phyloP scores from a whole-genome alignment of 2,329 filamentous ascomycete species.

The Aspergillus jensenii region DNA sequence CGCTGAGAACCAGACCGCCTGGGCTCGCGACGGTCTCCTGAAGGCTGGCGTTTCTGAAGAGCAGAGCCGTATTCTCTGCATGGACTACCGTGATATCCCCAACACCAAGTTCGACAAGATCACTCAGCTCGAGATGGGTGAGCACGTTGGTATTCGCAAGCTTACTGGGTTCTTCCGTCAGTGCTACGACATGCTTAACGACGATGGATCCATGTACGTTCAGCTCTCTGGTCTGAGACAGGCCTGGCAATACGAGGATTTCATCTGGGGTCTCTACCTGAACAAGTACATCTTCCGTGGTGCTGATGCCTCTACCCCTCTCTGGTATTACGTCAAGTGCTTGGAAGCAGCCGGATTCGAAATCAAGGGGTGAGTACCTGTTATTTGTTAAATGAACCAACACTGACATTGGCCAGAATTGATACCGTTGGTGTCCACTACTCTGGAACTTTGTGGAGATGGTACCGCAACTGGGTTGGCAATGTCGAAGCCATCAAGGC shows the following conservation, averaged over 20 bases:
- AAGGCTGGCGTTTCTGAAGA: conserved; percentile 78
- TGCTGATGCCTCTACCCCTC: conserved; percentile 89
- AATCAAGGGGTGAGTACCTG: conserved; percentile 64
- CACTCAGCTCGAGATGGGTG: conserved; percentile 96
- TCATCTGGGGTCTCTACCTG: conserved; percentile 98
- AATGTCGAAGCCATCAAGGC: conserved; percentile 89
- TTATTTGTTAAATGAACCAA: not conserved
- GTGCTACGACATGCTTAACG: conserved; percentile 92
- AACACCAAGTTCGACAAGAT: conserved; percentile 87
- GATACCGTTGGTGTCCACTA: conserved; percentile 97
- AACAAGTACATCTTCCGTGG: conserved; percentile 99
- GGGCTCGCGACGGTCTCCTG: conserved; percentile 88
- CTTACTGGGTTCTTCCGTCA: conserved; percentile 78
- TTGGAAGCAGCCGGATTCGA: conserved; percentile 87
- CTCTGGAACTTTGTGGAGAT: conserved; percentile 92
- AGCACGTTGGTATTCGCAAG: conserved; percentile 95
- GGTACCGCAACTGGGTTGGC: conserved; percentile 98
- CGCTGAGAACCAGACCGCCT: conserved; percentile 92
- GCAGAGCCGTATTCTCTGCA: conserved; percentile 89
- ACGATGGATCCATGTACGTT: conserved; percentile 93
- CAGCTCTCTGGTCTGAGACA: conserved; percentile 94
- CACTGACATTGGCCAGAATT: conserved; percentile 39
- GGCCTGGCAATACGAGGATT: conserved; percentile 95
- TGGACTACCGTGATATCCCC: conserved; percentile 95
- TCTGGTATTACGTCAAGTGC: conserved; percentile 80